Conservation (phyloP, 148 eudicot genomes). For the Rhododendron vialii region DNA sequence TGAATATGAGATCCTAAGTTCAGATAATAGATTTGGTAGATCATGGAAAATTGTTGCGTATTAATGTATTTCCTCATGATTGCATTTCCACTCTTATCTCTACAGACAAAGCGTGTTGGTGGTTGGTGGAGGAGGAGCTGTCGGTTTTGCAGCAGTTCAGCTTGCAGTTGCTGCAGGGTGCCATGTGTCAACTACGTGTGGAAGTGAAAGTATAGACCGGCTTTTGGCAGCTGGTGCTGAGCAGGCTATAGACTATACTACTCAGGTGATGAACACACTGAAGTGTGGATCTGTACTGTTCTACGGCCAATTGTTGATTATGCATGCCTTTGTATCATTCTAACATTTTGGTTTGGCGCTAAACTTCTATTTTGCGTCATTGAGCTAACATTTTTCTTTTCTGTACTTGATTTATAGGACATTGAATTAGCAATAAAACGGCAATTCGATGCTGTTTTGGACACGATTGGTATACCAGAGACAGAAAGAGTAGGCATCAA, state of each 20-base stretch:
- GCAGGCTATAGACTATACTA: constrained; percentile 71
- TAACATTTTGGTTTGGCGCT: not conserved
- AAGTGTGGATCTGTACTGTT: not conserved
- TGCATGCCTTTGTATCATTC: not conserved
- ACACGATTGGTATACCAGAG: constrained; percentile 82
- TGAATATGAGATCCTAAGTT: not conserved
- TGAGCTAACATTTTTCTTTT: not conserved
- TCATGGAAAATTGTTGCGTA: not conserved
- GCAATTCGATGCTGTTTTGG: constrained; percentile 86
- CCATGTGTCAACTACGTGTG: constrained; percentile 86
- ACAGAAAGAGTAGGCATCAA: constrained; percentile 75
- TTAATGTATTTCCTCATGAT: not conserved
- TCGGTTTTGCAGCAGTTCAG: constrained; percentile 90
- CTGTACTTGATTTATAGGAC: constrained; percentile 39
- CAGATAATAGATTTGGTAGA: not conserved
- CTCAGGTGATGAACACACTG: constrained; percentile 45
- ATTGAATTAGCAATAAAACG: constrained; percentile 63
- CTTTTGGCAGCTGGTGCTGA: constrained; percentile 85
- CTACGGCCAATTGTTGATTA: not conserved
- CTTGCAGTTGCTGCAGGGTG: constrained; percentile 81
- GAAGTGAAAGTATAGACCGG: constrained; percentile 67
- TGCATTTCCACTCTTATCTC: not conserved
- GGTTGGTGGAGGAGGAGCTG: constrained; percentile 96
- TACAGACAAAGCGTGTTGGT: constrained; percentile 76
- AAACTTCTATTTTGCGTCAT: not conserved